Evolutionary conservation across 768 basidiomycete genomes (phyloP).

Genomic region (Lyophyllum shimeji): DNA sequence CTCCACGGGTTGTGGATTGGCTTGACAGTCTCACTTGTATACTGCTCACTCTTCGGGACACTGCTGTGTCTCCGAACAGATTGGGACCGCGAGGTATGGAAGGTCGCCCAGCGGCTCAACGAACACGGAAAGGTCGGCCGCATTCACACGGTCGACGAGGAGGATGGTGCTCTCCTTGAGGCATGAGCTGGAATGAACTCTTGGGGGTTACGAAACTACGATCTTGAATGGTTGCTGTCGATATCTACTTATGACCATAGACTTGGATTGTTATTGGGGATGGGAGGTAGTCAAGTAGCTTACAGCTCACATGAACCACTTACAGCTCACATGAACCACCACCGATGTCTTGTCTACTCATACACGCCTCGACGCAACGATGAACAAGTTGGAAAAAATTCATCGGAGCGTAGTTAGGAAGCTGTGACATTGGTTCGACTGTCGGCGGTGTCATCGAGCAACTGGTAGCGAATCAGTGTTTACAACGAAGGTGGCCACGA

Average conservation of each 20-base stretch:
- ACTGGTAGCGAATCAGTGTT: background rate
- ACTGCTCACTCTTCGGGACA: conserved; percentile 53
- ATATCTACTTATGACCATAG: no score
- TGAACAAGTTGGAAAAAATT: background rate
- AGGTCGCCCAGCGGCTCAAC: conserved; percentile 53
- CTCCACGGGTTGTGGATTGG: conserved; percentile 87
- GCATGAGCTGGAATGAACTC: background rate
- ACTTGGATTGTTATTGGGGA: no score
- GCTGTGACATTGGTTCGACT: background rate
- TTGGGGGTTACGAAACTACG: background rate
- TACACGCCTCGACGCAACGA: background rate
- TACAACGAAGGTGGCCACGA: background rate
- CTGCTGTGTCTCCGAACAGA: conserved; percentile 56
- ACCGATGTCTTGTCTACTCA: no score
- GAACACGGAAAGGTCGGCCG: conserved; percentile 35
- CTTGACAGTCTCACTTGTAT: conserved; percentile 64
- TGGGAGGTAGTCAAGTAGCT: no score
- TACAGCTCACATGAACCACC: no score
- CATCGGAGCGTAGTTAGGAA: background rate
- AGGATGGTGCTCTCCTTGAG: background rate
- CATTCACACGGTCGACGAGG: background rate
- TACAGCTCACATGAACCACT: no score
- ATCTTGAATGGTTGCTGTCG: no score
- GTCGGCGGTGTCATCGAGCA: background rate
- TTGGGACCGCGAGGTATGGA: conserved; percentile 69